Base-by-base conservation (phyloP, 1,284 basidiomycete species). In the Boletellus sp. region DNA sequence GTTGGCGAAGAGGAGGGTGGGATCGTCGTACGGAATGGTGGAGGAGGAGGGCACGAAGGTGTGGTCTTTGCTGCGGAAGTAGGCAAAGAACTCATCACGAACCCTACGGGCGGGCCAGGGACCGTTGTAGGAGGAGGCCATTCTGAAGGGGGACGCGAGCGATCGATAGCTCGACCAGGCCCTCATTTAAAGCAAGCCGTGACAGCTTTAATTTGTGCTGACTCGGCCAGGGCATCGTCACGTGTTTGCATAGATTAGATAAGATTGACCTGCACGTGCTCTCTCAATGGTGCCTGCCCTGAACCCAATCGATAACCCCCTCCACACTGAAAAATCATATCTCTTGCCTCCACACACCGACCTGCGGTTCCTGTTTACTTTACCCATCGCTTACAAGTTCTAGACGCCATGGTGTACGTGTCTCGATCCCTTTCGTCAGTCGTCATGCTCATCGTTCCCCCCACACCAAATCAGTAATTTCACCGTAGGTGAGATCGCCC, bases 1-100 rank as follows among this genome's bases (percentile, higher is more conserved):
- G 77, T 99, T 99, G 59, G 95, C 93, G 65, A 99, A 99, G 56
- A 99, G 84, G 39, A 99, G 80, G 8, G 96, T 97, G 4, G 97
- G 93, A 71, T 96, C 93, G 59, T 99, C 96, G 71, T 94, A 97
- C 1, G 96, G 96, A 60, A 99, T 91, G 43, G 93, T 96, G 13
- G 91, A 83, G 7, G 91, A 94, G 41, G 92, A 96, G n/a, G 89
- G 89, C 54, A 95, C 92, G 70, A 93, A 97, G 35, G 89, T 89
- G 73, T 99, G 97, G 57, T 81, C 78, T 62, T 85, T 84, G 46
- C 77, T 75, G 53, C 83, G 77, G 73, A 98, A 99, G 75, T 79
- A 92, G 58, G 86, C 79, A 67, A 91, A 84, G 71, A 85, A 93
- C 47, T 86, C 83, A 61, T 86, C 72, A 54, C 89, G 80, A 46